phyloP scores from a whole-genome alignment of 306 rosid genomes.

The Vigna unguiculata region DNA sequence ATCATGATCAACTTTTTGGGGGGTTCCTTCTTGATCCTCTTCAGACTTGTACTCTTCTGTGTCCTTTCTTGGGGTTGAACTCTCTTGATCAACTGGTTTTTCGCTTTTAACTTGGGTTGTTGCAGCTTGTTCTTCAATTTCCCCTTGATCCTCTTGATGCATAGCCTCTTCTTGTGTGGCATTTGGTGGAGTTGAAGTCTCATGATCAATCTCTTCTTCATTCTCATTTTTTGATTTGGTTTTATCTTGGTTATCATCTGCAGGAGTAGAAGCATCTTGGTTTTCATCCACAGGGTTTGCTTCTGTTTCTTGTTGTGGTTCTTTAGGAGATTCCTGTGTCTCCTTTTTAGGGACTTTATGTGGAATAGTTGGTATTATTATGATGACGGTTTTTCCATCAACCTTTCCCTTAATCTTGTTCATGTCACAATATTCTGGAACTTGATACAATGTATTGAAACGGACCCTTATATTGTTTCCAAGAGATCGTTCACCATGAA shows the following conservation, averaged over 20 bases:
- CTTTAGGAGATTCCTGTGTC: background rate
- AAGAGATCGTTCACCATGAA: conserved; percentile 50
- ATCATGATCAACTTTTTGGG: background rate
- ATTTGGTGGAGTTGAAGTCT: conserved; percentile 1
- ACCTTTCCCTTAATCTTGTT: conserved; percentile 32
- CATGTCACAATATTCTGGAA: conserved; percentile 46
- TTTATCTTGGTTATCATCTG: background rate
- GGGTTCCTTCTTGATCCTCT: conserved; percentile 25
- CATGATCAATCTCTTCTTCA: background rate
- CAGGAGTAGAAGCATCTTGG: conserved; percentile 1
- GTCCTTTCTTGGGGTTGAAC: conserved; percentile 13
- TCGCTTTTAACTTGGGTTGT: conserved; percentile 4
- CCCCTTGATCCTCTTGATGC: conserved; percentile 25
- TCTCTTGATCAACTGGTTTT: background rate
- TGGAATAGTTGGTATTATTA: conserved; percentile 43
- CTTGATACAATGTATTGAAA: conserved; percentile 39
- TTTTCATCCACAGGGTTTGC: background rate
- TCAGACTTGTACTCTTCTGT: conserved; percentile 9
- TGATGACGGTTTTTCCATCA: conserved; percentile 39
- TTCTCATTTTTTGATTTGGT: conserved; percentile 1
- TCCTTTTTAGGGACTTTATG: background rate
- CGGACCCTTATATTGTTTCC: conserved; percentile 27
- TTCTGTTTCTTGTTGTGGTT: background rate
- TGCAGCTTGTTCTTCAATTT: background rate
- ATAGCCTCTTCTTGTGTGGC: conserved; percentile 7